These are phyloP conservation scores for Rostrohypoxylon terebratum DNA, from an alignment of 495 filamentous ascomycete genomes.

Conservation along the genomic window DNA sequence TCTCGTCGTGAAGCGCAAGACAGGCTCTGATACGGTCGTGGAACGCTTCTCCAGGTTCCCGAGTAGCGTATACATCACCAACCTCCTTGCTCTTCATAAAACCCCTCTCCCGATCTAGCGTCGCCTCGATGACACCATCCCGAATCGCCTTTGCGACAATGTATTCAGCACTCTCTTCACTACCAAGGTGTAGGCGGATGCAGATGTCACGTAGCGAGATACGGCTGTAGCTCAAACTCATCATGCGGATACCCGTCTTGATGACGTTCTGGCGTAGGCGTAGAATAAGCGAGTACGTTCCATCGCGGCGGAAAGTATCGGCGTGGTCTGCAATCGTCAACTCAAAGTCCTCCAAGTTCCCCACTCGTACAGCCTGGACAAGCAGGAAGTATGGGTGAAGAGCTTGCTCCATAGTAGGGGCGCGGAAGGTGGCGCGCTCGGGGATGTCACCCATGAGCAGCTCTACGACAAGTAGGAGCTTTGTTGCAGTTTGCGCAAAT, in stretches of 20 bases:
- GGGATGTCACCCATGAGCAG: constrained; percentile 99
- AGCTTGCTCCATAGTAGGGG: constrained; percentile 83
- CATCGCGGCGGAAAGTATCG: constrained; percentile 88
- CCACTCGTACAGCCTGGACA: constrained; percentile 93
- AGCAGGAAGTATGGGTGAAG: constrained; percentile 92
- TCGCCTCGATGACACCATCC: constrained; percentile 97
- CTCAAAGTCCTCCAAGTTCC: constrained; percentile 92
- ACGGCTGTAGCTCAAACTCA: constrained; percentile 95
- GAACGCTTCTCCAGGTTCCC: constrained; percentile 96
- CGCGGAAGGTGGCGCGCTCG: constrained; percentile 91
- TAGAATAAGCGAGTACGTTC: constrained; percentile 94
- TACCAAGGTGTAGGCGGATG: constrained; percentile 89
- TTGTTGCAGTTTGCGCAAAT: constrained; percentile 94
- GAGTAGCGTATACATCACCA: constrained; percentile 93
- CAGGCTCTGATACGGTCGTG: constrained; percentile 95
- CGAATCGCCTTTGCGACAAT: constrained; percentile 99
- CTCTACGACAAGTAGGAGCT: constrained; percentile 93
- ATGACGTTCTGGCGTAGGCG: constrained; percentile 98
- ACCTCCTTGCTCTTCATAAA: constrained; percentile 99
- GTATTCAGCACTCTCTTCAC: constrained; percentile 96
- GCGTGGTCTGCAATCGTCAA: constrained; percentile 82
- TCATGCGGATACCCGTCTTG: constrained; percentile 99
- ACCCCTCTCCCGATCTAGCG: constrained; percentile 90
- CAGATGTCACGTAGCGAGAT: constrained; percentile 99
- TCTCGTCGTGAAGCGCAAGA: constrained; percentile 92